Evolutionary conservation across 257 asterid genomes (phyloP).

Genomic region (Paraleonurus japonicus): DNA sequence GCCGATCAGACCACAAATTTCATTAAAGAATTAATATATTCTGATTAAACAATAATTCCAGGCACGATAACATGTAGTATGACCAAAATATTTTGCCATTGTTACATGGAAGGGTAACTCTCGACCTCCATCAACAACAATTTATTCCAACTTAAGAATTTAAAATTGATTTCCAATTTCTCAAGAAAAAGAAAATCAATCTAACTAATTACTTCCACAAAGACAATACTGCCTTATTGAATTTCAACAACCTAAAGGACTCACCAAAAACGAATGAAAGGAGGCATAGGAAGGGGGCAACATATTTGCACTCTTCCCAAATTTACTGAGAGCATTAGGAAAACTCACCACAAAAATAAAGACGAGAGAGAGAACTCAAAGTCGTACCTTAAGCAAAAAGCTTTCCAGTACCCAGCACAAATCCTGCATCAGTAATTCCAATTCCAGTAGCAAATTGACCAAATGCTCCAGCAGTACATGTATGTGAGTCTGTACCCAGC

Average conservation of each 20-base stretch:
- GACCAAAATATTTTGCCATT: too few species aligned
- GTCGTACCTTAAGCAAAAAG: constrained; percentile 23
- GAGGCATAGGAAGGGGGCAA: neutral
- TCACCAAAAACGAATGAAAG: too few species aligned
- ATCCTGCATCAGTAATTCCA: constrained; percentile 96
- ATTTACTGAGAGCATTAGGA: neutral
- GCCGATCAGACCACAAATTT: neutral
- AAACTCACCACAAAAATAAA: neutral
- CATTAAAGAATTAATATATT: neutral
- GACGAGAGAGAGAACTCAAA: neutral
- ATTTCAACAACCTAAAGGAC: too few species aligned
- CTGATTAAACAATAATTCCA: neutral
- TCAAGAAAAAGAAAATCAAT: too few species aligned
- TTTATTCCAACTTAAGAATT: too few species aligned
- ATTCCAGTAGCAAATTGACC: constrained; percentile 97
- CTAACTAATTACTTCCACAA: too few species aligned
- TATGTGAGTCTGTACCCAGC: constrained; percentile 91
- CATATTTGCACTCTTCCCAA: neutral
- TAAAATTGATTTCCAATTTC: too few species aligned
- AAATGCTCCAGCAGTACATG: constrained; percentile 98
- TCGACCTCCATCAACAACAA: too few species aligned
- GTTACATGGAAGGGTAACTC: too few species aligned
- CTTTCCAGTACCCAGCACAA: constrained; percentile 51
- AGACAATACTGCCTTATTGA: too few species aligned
- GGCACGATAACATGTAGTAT: neutral